Percentiles rank a stretch among this genome's conserved stretches.
These are phyloP conservation scores for Sugiyamaella boreocaroliniensis DNA, from an alignment of 805 yeast species.

Conservation along the genomic window DNA sequence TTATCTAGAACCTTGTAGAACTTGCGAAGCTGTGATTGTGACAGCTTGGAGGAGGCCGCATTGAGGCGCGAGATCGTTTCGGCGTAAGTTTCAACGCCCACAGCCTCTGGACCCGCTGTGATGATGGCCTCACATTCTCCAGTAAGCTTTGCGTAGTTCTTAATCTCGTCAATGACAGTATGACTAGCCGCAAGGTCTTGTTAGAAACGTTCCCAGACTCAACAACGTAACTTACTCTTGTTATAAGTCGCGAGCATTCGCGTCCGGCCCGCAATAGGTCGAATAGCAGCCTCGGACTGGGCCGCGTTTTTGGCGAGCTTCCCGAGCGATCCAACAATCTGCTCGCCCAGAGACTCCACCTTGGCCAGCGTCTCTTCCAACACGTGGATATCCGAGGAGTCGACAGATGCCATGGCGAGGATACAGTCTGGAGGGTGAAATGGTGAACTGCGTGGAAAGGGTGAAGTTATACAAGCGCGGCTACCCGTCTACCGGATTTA, in stretches of 20 bases:
- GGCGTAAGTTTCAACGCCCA: conserved; percentile 21
- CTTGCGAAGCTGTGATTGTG: conserved; percentile 19
- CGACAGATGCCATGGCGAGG: neutral
- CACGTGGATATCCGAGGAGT: conserved; percentile 58
- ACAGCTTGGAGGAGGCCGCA: conserved; percentile 22
- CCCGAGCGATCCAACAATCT: conserved; percentile 50
- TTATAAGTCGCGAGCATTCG: conserved; percentile 50
- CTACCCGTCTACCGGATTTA: too few species aligned
- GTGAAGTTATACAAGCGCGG: too few species aligned
- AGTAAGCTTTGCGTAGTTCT: conserved; percentile 39
- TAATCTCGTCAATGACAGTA: conserved; percentile 24
- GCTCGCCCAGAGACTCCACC: conserved; percentile 48
- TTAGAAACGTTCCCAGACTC: conserved; percentile 31
- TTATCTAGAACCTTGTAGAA: conserved; percentile 65
- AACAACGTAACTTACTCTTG: conserved; percentile 49
- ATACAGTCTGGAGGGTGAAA: neutral
- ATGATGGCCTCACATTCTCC: conserved; percentile 36
- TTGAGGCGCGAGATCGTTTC: conserved; percentile 22
- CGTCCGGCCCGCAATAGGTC: conserved; percentile 64
- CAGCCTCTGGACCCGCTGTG: conserved; percentile 19
- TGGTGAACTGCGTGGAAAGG: too few species aligned
- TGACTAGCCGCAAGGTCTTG: conserved; percentile 22
- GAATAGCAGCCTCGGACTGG: conserved; percentile 54
- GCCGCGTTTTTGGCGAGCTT: conserved; percentile 47
- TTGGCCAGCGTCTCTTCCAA: conserved; percentile 64